Percentiles rank a stretch among this genome's conserved stretches.
Conservation (phyloP, 495 filamentous ascomycete species). For the Talaromyces thailandensis region DNA sequence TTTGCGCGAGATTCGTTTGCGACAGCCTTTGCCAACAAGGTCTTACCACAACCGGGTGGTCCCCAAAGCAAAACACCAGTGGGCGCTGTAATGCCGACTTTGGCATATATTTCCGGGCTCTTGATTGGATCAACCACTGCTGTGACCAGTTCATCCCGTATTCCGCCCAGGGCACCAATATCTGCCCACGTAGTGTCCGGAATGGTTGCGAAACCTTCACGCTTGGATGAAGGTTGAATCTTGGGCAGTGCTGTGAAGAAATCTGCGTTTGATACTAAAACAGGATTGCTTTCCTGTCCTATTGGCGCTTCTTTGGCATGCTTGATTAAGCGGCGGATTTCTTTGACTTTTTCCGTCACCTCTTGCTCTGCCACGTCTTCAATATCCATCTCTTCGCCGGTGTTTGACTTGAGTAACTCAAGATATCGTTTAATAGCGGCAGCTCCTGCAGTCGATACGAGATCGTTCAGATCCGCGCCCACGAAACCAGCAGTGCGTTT, state of each 20-base stretch:
- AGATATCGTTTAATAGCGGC: slow-evolving; percentile 54
- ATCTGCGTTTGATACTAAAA: slow-evolving; percentile 51
- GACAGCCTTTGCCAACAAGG: slow-evolving; percentile 89
- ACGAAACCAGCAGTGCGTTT: slow-evolving; percentile 92
- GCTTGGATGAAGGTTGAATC: slow-evolving; percentile 87
- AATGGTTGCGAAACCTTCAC: slow-evolving; percentile 94
- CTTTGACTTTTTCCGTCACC: slow-evolving; percentile 34
- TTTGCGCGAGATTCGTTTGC: slow-evolving; percentile 93
- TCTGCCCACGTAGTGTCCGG: slow-evolving; percentile 95
- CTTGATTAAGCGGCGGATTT: slow-evolving; percentile 44
- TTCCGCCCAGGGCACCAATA: slow-evolving; percentile 73
- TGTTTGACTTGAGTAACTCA: slow-evolving; percentile 40
- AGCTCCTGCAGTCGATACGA: slow-evolving; percentile 66
- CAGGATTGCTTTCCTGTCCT: slow-evolving; percentile 30
- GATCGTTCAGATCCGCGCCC: slow-evolving; percentile 81
- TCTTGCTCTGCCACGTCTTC: slow-evolving; percentile 24
- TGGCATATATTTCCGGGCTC: slow-evolving; percentile 67
- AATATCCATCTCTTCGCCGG: slow-evolving; percentile 44
- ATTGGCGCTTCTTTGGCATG: slow-evolving; percentile 42
- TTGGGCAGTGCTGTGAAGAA: slow-evolving; percentile 71
- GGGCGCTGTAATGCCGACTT: slow-evolving; percentile 78
- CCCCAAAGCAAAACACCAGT: slow-evolving; percentile 95
- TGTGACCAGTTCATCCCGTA: slow-evolving; percentile 74
- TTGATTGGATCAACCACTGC: slow-evolving; percentile 92
- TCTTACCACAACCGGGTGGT: slow-evolving; percentile 95